These are phyloP conservation scores for Leishmania tarentolae DNA, from an alignment of 208 protist species.

Conservation along the genomic window DNA sequence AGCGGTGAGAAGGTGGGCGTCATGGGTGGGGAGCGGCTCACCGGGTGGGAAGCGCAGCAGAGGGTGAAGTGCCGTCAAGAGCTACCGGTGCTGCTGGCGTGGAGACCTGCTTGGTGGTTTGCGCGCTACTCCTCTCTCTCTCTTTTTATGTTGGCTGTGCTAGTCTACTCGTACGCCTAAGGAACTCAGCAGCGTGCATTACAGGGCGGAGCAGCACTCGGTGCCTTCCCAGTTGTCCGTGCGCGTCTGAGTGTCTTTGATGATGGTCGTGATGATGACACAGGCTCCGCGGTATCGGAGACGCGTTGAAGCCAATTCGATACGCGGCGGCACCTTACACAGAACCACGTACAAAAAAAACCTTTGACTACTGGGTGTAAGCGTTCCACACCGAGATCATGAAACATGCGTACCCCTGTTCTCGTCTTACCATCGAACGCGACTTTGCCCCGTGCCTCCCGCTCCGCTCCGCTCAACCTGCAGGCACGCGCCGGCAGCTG, in stretches of 20 bases:
- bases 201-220: not conserved
- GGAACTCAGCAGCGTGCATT: not conserved
- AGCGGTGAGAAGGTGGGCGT: constrained; percentile 15
- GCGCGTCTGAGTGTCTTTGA: constrained; percentile 3
- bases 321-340: not conserved
- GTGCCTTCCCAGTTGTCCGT: not conserved
- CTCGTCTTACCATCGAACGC: not conserved
- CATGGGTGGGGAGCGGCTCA: constrained; percentile 17
- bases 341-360: not conserved
- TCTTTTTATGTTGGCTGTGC: constrained; percentile 10
- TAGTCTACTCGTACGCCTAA: constrained; percentile 11
- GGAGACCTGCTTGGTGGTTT: constrained; percentile 51
- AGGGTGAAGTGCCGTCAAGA: constrained; percentile 5
- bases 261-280: not conserved
- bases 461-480: not conserved
- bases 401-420: not conserved
- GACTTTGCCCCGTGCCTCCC: too few relatives aligned
- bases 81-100: constrained; percentile 36
- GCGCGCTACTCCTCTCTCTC: constrained; percentile 40
- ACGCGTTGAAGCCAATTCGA: not conserved
- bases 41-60: constrained; percentile 13
- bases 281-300: not conserved
- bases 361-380: not conserved
- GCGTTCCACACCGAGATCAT: not conserved
- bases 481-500: not conserved